Percentiles rank a stretch among this genome's conserved stretches.
These are phyloP conservation scores for Tolypocladium tropicale DNA, from an alignment of 2,329 filamentous ascomycete species.

Conservation along the genomic window DNA sequence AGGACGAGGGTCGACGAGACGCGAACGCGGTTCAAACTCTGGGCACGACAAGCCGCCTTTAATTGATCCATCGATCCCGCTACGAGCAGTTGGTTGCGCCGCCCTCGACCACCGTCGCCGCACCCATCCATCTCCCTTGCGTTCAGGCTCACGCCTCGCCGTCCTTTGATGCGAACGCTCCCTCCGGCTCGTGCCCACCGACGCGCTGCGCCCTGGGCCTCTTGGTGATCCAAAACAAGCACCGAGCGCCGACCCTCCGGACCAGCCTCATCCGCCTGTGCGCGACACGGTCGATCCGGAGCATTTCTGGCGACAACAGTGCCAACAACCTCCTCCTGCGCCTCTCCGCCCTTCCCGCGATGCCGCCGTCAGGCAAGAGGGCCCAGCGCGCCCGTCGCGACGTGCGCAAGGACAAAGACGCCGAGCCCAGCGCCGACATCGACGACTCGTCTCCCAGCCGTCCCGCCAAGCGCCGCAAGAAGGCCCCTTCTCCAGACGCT, in stretches of 20 bases:
- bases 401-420: slow-evolving; percentile 24
- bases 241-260: neutral
- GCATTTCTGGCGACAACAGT: neutral
- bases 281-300: neutral
- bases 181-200: neutral
- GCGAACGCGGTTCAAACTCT: slow-evolving; percentile 21
- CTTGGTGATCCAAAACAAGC: neutral
- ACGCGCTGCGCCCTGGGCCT: neutral
- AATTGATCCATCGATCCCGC: slow-evolving; percentile 1
- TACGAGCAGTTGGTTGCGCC: neutral
- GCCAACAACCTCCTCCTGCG: slow-evolving; percentile 1
- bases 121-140: neutral
- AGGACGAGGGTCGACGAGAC: slow-evolving; percentile 9
- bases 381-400: slow-evolving; percentile 27
- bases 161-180: neutral
- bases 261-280: neutral
- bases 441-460: slow-evolving; percentile 49
- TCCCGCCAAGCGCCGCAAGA: slow-evolving; percentile 55
- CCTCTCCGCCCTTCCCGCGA: slow-evolving; percentile 9
- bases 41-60: slow-evolving; percentile 10
- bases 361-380: slow-evolving; percentile 28
- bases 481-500: slow-evolving; percentile 22
- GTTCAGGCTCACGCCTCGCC: neutral
- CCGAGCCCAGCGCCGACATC: slow-evolving; percentile 23
- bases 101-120: neutral